A percentile compares a stretch with the other conserved stretches of the same genome.
Evolutionary conservation across 371 early-diverging fungal species (phyloP).

Genomic region (Syncephalis plumigaleata): DNA sequence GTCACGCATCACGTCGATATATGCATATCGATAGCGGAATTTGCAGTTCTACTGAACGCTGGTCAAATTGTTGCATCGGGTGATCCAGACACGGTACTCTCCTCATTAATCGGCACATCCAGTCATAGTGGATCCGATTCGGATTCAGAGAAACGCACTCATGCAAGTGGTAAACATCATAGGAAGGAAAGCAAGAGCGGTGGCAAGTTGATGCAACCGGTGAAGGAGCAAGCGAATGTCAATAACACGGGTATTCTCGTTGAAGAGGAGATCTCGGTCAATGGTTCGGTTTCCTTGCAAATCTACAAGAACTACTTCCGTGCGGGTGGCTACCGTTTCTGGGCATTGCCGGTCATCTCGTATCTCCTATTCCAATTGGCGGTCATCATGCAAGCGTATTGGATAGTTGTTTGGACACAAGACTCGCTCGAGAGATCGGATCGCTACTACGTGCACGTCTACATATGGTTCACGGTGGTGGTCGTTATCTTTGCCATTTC

Average conservation of each 20-base stretch:
- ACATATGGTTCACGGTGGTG: too few relatives aligned
- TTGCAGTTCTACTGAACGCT: constrained; percentile 38
- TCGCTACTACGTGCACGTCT: too few relatives aligned
- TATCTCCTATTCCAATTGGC: constrained; percentile 26
- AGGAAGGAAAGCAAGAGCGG: too few relatives aligned
- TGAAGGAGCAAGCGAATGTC: too few relatives aligned
- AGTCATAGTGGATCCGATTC: too few relatives aligned
- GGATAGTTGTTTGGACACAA: constrained; percentile 4
- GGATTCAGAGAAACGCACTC: too few relatives aligned
- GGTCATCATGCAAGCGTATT: constrained; percentile 19
- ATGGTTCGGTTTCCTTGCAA: constrained; percentile 35
- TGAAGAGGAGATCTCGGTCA: constrained; percentile 40
- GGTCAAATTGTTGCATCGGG: constrained; percentile 28
- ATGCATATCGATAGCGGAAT: constrained; percentile 42
- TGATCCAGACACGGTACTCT: constrained; percentile 17
- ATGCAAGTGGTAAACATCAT: too few relatives aligned
- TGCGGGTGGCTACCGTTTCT: constrained; percentile 46
- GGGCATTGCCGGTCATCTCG: constrained; percentile 23
- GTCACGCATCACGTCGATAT: constrained; percentile 79
- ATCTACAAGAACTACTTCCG: constrained; percentile 41
- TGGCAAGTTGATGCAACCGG: too few relatives aligned
- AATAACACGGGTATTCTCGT: constrained; percentile 27
- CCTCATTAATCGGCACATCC: too few relatives aligned
- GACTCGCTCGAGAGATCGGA: too few relatives aligned
- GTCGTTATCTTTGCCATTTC: too few relatives aligned